A percentile compares a stretch with the other conserved stretches of the same genome.
Conservation (phyloP, 768 basidiomycete genomes). For the Krasilnikovozyma curviuscula region DNA sequence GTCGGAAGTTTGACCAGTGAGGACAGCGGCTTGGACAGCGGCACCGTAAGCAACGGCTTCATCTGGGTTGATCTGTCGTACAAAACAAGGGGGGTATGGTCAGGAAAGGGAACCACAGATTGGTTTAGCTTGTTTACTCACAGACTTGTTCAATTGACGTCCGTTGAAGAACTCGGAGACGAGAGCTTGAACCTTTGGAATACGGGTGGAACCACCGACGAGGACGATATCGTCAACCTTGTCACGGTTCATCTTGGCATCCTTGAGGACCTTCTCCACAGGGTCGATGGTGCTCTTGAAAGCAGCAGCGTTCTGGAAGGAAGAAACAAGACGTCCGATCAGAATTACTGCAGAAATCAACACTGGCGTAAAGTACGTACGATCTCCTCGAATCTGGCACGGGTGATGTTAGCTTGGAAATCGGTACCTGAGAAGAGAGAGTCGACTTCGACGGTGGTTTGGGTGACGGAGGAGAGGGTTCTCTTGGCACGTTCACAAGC, state of each 20-base stretch:
- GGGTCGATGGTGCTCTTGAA: conserved; percentile 98
- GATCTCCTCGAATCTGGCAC: conserved; percentile 99
- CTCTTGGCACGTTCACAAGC: conserved; percentile 99
- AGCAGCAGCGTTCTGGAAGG: conserved; percentile 43
- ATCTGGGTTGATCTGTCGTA: conserved; percentile 74
- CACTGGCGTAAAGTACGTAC: too few relatives aligned
- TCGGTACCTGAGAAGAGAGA: conserved; percentile 96
- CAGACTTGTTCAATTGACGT: conserved; percentile 91
- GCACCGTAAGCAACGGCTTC: conserved; percentile 99
- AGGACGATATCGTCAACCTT: conserved; percentile 96
- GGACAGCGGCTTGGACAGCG: conserved; percentile 96
- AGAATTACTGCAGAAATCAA: background rate
- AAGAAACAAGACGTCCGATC: background rate
- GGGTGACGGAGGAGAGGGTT: conserved; percentile 90
- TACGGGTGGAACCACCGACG: conserved; percentile 98
- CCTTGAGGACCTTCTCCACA: conserved; percentile 96
- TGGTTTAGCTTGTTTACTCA: background rate
- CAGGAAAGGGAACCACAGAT: background rate
- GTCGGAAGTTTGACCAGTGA: conserved; percentile 94
- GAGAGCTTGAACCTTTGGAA: conserved; percentile 94
- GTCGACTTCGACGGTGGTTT: conserved; percentile 98
- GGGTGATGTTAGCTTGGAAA: conserved; percentile 95
- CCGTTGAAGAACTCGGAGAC: conserved; percentile 98
- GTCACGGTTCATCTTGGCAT: conserved; percentile 90
- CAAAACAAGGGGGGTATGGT: too few relatives aligned